Evolutionary conservation across 495 filamentous ascomycete genomes (phyloP).

Genomic region (Apodospora peruviana): DNA sequence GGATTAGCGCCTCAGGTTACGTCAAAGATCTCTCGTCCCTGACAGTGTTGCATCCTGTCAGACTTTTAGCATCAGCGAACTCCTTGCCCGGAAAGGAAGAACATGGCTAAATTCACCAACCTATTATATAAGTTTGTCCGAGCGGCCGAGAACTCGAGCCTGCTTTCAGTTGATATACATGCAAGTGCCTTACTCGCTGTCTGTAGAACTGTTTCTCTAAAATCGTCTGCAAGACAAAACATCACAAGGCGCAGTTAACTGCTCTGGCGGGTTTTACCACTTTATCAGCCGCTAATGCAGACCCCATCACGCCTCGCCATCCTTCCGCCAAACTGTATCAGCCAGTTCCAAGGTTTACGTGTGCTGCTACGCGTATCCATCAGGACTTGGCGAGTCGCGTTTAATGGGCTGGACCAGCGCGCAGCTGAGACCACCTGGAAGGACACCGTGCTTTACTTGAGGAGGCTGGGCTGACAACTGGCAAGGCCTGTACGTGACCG

Average conservation of each 20-base stretch:
- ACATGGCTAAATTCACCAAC: neutral
- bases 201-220: too few relatives aligned
- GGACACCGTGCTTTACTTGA: neutral
- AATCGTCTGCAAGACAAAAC: too few relatives aligned
- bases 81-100: neutral
- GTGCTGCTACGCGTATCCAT: conserved; percentile 25
- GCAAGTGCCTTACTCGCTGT: too few relatives aligned
- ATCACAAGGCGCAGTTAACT: too few relatives aligned
- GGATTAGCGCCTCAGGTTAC: neutral
- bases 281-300: conserved; percentile 28
- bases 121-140: too few relatives aligned
- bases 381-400: conserved; percentile 25
- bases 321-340: conserved; percentile 7
- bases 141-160: neutral
- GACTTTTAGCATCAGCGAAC: neutral
- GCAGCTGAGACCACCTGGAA: conserved; percentile 4
- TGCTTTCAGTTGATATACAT: too few relatives aligned
- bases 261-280: conserved; percentile 2
- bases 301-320: conserved; percentile 16
- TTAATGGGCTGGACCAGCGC: conserved; percentile 21
- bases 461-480: conserved; percentile 13
- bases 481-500: neutral
- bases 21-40: conserved; percentile 3
- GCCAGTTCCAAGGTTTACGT: conserved; percentile 20
- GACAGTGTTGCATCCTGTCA: conserved; percentile 3